phyloP scores from a whole-genome alignment of 208 protist genomes.

The Vickermania spadyakhi region DNA sequence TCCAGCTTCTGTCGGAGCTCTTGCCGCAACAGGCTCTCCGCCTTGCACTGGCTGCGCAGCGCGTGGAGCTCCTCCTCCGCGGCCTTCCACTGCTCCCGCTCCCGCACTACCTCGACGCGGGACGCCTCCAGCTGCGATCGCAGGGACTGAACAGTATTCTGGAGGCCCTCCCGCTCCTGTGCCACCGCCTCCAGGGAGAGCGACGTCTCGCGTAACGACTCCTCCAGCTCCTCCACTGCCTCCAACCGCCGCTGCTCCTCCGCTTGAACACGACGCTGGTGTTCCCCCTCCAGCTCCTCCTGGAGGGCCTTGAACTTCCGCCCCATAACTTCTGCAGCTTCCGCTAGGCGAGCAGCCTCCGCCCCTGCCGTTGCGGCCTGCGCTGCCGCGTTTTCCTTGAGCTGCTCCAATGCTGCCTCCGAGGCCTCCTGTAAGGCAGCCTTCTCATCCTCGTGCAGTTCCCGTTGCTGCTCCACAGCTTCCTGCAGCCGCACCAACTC shows the following conservation, averaged over 20 bases:
- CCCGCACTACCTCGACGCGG: background rate
- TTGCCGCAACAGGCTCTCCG: conserved; percentile 26
- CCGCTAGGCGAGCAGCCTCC: conserved; percentile 28
- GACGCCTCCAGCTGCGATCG: background rate
- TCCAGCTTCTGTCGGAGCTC: conserved; percentile 47
- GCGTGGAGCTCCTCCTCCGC: conserved; percentile 39
- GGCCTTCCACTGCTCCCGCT: background rate
- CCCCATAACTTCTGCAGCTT: conserved; percentile 34
- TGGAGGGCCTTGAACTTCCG: conserved; percentile 47
- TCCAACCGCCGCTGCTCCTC: background rate
- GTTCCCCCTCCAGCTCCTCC: conserved; percentile 6
- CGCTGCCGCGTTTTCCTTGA: conserved; percentile 36
- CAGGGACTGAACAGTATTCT: background rate
- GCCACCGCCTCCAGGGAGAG: background rate
- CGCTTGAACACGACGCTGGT: background rate
- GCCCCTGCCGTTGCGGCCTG: conserved; percentile 28
- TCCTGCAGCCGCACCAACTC: conserved; percentile 37
- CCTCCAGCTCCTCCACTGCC: background rate
- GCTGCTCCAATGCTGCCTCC: background rate
- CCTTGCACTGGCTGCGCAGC: conserved; percentile 27
- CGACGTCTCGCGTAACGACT: background rate
- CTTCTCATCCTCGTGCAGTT: conserved; percentile 4
- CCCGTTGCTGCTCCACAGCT: conserved; percentile 40
- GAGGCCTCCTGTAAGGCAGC: background rate
- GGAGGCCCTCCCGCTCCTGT: conserved; percentile 11